A percentile compares a stretch with the other conserved stretches of the same genome.
phyloP scores from a whole-genome alignment of 1,284 basidiomycete genomes.

The Trichosporon sp. region DNA sequence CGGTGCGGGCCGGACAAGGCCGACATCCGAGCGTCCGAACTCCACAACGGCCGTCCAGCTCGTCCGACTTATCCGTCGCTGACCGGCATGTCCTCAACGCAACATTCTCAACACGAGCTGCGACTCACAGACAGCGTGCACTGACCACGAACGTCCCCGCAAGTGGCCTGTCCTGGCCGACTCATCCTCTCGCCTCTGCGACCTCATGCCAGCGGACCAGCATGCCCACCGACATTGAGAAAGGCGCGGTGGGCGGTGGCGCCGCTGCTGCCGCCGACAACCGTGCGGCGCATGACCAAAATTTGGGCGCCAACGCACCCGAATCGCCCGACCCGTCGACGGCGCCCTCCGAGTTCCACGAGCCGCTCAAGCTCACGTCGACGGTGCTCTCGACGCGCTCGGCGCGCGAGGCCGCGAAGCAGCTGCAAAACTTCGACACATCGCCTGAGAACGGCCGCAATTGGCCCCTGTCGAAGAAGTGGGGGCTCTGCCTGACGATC shows the following conservation, averaged over 20 bases:
- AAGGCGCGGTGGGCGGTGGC: not conserved
- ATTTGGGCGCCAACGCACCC: not conserved
- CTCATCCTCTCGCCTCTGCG: not conserved
- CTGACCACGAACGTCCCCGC: not conserved
- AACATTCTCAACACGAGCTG: not conserved
- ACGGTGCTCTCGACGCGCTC: conserved; percentile 24
- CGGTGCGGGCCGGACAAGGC: not conserved
- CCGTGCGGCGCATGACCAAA: not conserved
- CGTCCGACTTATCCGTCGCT: not conserved
- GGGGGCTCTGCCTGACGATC: conserved; percentile 35
- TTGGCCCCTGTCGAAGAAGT: conserved; percentile 33
- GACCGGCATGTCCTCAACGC: not conserved
- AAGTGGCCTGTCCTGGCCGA: not conserved
- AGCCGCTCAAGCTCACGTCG: conserved; percentile 14
- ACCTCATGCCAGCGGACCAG: not conserved
- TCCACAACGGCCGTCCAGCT: not conserved
- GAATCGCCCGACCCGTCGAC: not conserved
- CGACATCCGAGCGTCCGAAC: not conserved
- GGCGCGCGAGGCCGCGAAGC: conserved; percentile 26
- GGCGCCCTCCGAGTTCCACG: not conserved
- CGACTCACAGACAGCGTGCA: not conserved
- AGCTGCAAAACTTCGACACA: conserved; percentile 27
- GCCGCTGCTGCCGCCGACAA: not conserved
- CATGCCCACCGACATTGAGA: conserved; percentile 1
- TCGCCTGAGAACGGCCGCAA: conserved; percentile 40